Evolutionary conservation across 129 eudicot species (phyloP), one percentile per base, ranked within the genome.

Genomic region (Gnaphalium uliginosum): DNA sequence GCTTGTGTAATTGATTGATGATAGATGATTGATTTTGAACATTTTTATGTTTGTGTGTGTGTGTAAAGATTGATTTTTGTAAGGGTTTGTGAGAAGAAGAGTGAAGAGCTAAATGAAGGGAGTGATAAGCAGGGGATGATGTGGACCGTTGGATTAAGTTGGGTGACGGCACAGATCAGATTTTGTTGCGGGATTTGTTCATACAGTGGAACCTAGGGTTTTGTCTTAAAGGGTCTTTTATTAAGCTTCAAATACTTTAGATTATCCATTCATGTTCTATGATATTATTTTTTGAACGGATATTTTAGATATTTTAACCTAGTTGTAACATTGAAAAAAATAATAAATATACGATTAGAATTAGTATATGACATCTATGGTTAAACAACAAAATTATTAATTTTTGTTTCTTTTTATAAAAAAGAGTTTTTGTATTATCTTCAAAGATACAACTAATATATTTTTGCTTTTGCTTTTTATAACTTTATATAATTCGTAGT

Each of bases 111-210:
- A 43, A 29, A 43, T 58, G 77, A 71, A 66, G 69, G 76, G 88
- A 81, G 84, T 87, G 85, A 87, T 87, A 82, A 85, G 88, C 87
- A 79, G 65, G 80, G 51, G 85, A 17, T 50, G 75, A 78, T 80
- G 6, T 46, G 24, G 68, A 54, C 91, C 96, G 96, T 89, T 78
- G 83, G 96, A 89, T 84, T 78, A 25, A n/a, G 26, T 15, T 9
- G 21, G 72, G 26, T 68, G 89, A 86, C 83, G 96, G 96, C 63
- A 24, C 72, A 77, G 88, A 84, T 87, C 57, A 73, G 79, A 70
- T 69, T 72, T 78, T 43, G 64, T 65, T 53, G 83, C 60, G 82
- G 68, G 86, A 72, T 81, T 82, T 82, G 73, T 87, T 81, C 77
- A 50, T 81, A 79, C 86, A 79, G 51, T 24, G 71, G 68, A 72